Percentiles rank a stretch among this genome's conserved stretches.
phyloP scores from a whole-genome alignment of 2,329 filamentous ascomycete species.

The Alternaria triticimaculans region DNA sequence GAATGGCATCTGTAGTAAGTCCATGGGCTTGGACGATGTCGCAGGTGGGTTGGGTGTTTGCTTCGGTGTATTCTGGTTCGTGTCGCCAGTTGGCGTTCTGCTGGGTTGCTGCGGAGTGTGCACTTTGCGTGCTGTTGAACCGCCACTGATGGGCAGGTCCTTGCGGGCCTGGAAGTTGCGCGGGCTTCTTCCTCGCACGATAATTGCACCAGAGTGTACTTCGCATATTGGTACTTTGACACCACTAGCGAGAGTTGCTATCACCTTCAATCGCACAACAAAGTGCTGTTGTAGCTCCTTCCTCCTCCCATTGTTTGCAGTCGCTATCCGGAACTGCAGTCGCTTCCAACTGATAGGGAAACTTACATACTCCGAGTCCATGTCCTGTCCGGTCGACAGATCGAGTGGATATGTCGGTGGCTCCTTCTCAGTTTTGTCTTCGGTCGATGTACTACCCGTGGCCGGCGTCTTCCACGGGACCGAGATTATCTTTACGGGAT shows the following conservation, averaged over 20 bases:
- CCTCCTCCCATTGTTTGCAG: conserved; percentile 91
- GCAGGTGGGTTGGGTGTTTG: conserved; percentile 32
- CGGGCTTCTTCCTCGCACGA: conserved; percentile 90
- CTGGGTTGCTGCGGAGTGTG: conserved; percentile 45
- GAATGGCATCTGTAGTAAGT: conserved; percentile 50
- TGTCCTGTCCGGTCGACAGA: conserved; percentile 68
- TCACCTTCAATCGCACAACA: conserved; percentile 83
- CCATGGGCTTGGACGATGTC: conserved; percentile 39
- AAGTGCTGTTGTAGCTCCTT: conserved; percentile 98
- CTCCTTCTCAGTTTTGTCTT: conserved; percentile 80
- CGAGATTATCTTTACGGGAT: conserved; percentile 90
- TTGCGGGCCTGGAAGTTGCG: conserved; percentile 94
- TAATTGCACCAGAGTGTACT: conserved; percentile 86
- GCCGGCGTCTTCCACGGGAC: conserved; percentile 98
- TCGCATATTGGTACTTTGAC: conserved; percentile 82
- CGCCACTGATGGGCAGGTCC: conserved; percentile 85
- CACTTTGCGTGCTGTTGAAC: conserved; percentile 75
- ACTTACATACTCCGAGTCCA: conserved; percentile 83
- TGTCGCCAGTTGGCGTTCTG: conserved; percentile 47
- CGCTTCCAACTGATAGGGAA: conserved; percentile 95
- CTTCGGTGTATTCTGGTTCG: conserved; percentile 37
- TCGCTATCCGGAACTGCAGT: conserved; percentile 91
- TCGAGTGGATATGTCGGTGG: conserved; percentile 81
- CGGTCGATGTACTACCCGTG: conserved; percentile 72
- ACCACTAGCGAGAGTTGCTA: conserved; percentile 84